phyloP scores from a whole-genome alignment of 495 filamentous ascomycete species.

The Neurospora tetrasperma region DNA sequence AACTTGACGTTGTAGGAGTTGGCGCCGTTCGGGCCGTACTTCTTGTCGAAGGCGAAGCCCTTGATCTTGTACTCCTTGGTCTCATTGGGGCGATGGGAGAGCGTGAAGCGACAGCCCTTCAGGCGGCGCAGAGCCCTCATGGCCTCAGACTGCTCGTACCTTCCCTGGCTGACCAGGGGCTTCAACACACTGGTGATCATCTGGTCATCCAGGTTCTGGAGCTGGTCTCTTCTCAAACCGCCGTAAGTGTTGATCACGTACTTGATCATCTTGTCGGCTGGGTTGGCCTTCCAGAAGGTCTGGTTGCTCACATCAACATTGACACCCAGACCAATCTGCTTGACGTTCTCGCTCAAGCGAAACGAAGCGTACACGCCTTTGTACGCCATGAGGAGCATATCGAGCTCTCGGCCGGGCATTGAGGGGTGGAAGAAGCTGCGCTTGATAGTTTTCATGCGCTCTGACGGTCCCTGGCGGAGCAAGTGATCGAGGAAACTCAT shows the following conservation, averaged over 20 bases:
- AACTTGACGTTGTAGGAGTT: constrained; percentile 50
- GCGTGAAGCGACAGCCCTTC: constrained; percentile 53
- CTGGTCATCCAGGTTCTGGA: background rate
- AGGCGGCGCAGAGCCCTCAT: constrained; percentile 47
- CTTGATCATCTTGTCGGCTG: constrained; percentile 11
- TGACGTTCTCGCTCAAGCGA: constrained; percentile 55
- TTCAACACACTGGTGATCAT: background rate
- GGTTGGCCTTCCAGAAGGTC: constrained; percentile 48
- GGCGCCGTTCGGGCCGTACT: constrained; percentile 28
- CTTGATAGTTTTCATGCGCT: constrained; percentile 54
- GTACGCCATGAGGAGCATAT: background rate
- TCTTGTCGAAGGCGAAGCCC: constrained; percentile 33
- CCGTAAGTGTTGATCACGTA: constrained; percentile 11
- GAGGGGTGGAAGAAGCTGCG: constrained; percentile 62
- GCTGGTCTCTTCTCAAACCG: background rate
- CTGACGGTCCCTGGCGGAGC: constrained; percentile 63
- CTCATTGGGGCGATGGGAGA: constrained; percentile 45
- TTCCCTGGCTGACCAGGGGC: background rate
- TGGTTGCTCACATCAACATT: constrained; percentile 79
- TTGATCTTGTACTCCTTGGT: constrained; percentile 53
- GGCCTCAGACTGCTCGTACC: constrained; percentile 21
- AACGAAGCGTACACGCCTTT: background rate
- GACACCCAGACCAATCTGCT: constrained; percentile 65
- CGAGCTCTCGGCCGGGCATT: constrained; percentile 1
- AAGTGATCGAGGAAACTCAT: constrained; percentile 88